Evolutionary conservation across 257 asterid genomes (phyloP).

Genomic region (Plantago elongata): DNA sequence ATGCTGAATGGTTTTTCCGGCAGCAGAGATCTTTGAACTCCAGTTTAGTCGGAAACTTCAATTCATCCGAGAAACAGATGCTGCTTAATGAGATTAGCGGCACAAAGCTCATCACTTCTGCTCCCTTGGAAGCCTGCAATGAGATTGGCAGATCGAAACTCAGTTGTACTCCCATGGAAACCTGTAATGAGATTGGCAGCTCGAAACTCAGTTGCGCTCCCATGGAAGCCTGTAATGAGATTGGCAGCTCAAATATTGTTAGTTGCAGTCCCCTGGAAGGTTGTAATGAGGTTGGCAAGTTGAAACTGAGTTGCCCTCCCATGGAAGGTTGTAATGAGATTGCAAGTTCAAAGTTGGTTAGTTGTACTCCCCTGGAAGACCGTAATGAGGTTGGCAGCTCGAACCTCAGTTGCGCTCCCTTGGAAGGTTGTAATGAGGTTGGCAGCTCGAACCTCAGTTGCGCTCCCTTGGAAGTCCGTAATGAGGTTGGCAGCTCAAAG

Average conservation of each 20-base stretch:
- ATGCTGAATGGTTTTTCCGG: slow-evolving; percentile 29
- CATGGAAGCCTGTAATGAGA: too few relatives aligned
- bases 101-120: too few relatives aligned
- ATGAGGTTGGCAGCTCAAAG: too few relatives aligned
- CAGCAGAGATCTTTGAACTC: slow-evolving; percentile 26
- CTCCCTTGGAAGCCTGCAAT: too few relatives aligned
- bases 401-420: background rate
- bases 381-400: too few relatives aligned
- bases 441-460: too few relatives aligned
- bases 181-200: too few relatives aligned
- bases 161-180: too few relatives aligned
- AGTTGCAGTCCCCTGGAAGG: slow-evolving; percentile 8
- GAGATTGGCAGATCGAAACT: too few relatives aligned
- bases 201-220: background rate
- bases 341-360: background rate
- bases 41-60: slow-evolving; percentile 23
- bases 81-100: slow-evolving; percentile 29
- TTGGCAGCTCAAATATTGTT: background rate
- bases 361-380: slow-evolving; percentile 3
- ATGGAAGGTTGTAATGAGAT: slow-evolving; percentile 17
- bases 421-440: slow-evolving; percentile 17
- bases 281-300: too few relatives aligned
- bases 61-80: slow-evolving; percentile 20
- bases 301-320: background rate
- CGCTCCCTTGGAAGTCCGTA: too few relatives aligned